Percentiles rank a stretch among this genome's conserved stretches.
Conservation (phyloP, 1,284 basidiomycete genomes). For the Moesziomyces sp. region DNA sequence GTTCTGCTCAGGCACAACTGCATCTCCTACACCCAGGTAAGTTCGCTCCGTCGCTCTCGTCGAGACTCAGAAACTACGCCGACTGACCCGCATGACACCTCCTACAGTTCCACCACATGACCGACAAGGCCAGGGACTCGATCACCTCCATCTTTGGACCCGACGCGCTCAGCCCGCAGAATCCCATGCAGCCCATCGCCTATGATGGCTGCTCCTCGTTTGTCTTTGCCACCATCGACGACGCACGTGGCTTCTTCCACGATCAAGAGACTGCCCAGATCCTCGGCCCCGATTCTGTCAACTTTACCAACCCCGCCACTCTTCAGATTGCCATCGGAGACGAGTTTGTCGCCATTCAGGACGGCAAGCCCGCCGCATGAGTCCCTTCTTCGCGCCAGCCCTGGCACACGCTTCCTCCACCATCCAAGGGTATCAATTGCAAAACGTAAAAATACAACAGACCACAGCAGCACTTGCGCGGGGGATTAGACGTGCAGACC, state of each 20-base stretch:
- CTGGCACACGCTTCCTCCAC: neutral
- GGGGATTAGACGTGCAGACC: too few species aligned
- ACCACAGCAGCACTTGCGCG: neutral
- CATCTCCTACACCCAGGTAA: slow-evolving; percentile 25
- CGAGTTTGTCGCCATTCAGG: slow-evolving; percentile 11
- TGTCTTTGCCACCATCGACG: slow-evolving; percentile 17
- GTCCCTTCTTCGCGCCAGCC: neutral
- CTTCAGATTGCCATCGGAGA: slow-evolving; percentile 22
- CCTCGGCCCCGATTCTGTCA: slow-evolving; percentile 15
- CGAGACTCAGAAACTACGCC: too few species aligned
- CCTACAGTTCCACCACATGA: slow-evolving; percentile 17
- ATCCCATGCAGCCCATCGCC: slow-evolving; percentile 20
- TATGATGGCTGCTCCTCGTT: slow-evolving; percentile 30
- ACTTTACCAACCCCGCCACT: slow-evolving; percentile 18
- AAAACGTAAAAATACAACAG: slow-evolving; percentile 1
- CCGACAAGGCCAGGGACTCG: slow-evolving; percentile 7
- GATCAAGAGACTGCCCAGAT: slow-evolving; percentile 15
- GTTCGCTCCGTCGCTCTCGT: neutral
- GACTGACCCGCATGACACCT: too few species aligned
- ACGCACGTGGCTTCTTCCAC: slow-evolving; percentile 20
- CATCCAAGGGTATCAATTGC: neutral
- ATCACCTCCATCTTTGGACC: slow-evolving; percentile 20
- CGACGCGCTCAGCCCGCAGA: slow-evolving; percentile 10
- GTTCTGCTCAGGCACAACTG: slow-evolving; percentile 16
- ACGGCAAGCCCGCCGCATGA: slow-evolving; percentile 1